Evolutionary conservation across 176 grass and related monocot genomes (phyloP), one percentile per base, ranked within the genome.

Genomic region (Saccharum officinarum): DNA sequence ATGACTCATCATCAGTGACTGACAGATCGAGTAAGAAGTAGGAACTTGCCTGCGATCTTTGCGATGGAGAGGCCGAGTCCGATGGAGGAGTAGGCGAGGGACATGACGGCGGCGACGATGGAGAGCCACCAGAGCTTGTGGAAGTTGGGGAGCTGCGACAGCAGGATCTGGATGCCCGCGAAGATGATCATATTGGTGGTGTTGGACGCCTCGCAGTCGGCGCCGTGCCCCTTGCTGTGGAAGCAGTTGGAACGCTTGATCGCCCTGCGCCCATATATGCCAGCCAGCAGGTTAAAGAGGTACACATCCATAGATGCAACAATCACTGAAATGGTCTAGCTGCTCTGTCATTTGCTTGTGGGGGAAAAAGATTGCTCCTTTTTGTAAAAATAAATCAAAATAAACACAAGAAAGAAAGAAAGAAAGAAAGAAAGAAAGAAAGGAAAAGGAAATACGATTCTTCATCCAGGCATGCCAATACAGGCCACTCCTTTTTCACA

Each of bases 111-210:
- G 0, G 96, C 96, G 45, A 98, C 54, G 14, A 98, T 90, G 80
- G 96, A 95, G 46, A 98, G 96, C 89, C 91, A 95, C 85, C 89
- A 98, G 17, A 98, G 30, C 83, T 98, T 93, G 87, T 95, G 93
- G 54, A 98, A 98, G 63, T 98, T 98, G 1, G 89, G 96, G 8
- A 98, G 46, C 87, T 98, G 96, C 1, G 96, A 98, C 28, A 98
- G 76, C 25, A 87, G 20, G 44, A 94, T 89, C 85, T 98, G 93
- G 69, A 98, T 90, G 9, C 15, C 18, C 1, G 93, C 96, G 44
- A 98, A 98, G 70, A 98, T 92, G 40, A 95, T 89, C 91, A 94
- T 86, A 80, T 94, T 85, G 7, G 75, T 86, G 4, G 87, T 95
- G 85, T 90, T 83, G 14, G 83, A 83, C 3, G 37, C 85, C 70